A percentile compares a stretch with the other conserved stretches of the same genome.
These are phyloP conservation scores for Geoglossum cookeanum DNA, from an alignment of 2,329 filamentous ascomycete genomes.

Conservation along the genomic window DNA sequence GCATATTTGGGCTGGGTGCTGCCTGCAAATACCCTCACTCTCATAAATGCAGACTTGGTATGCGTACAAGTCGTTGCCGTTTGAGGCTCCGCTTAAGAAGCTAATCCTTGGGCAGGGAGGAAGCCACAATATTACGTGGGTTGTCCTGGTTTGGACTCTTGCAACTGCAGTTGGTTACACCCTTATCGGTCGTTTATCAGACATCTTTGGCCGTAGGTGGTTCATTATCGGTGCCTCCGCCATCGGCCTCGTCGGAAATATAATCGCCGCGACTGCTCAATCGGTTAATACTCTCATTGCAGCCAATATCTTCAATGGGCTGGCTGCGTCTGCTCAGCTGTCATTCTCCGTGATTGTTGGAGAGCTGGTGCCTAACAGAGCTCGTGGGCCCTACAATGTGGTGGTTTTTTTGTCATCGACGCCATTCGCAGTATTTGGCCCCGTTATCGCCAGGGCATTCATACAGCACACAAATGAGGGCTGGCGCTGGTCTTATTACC, in stretches of 20 bases:
- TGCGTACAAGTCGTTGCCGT: slow-evolving; percentile 1
- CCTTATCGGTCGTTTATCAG: slow-evolving; percentile 17
- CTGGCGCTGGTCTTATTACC: slow-evolving; percentile 17
- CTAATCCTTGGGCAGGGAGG: neutral
- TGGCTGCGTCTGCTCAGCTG: slow-evolving; percentile 18
- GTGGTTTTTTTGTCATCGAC: slow-evolving; percentile 11
- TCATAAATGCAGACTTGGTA: slow-evolving; percentile 11
- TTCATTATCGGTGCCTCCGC: slow-evolving; percentile 15
- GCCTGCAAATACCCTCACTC: slow-evolving; percentile 11
- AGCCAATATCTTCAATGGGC: slow-evolving; percentile 20
- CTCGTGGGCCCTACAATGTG: slow-evolving; percentile 13
- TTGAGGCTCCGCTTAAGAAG: neutral
- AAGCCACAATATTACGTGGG: neutral
- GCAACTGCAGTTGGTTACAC: slow-evolving; percentile 14
- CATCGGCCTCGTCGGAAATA: slow-evolving; percentile 20
- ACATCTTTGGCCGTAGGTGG: slow-evolving; percentile 21
- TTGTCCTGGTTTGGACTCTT: slow-evolving; percentile 5
- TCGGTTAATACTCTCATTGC: slow-evolving; percentile 21
- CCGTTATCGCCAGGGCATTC: slow-evolving; percentile 15
- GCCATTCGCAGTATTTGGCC: slow-evolving; percentile 14
- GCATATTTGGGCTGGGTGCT: slow-evolving; percentile 12
- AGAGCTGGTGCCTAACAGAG: slow-evolving; percentile 23
- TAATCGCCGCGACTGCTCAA: slow-evolving; percentile 20
- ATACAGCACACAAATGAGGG: slow-evolving; percentile 11
- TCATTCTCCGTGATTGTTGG: slow-evolving; percentile 13